Percentiles rank a stretch among this genome's conserved stretches.
phyloP scores from a whole-genome alignment of 2,329 filamentous ascomycete species.

The Microthyrium microscopicum region DNA sequence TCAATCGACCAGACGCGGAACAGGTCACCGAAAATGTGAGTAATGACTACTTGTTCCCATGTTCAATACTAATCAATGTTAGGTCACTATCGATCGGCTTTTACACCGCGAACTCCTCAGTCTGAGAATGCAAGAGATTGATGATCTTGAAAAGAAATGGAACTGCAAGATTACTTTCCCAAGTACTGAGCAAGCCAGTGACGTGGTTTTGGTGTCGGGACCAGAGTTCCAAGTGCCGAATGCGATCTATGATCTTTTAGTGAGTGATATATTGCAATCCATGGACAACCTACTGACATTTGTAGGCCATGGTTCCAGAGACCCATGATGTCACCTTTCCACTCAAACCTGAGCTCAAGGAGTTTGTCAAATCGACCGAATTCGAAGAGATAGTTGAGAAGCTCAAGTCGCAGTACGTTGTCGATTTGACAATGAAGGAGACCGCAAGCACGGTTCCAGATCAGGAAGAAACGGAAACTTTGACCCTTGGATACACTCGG shows the following conservation, averaged over 20 bases:
- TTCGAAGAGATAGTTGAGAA: constrained; percentile 73
- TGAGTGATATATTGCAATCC: constrained; percentile 19
- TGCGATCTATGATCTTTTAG: constrained; percentile 86
- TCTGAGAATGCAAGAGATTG: constrained; percentile 74
- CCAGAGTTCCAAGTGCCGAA: constrained; percentile 97
- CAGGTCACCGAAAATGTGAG: constrained; percentile 88
- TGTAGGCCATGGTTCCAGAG: constrained; percentile 86
- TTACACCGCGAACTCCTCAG: constrained; percentile 90
- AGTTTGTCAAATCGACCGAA: constrained; percentile 65
- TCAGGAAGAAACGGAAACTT: constrained; percentile 35
- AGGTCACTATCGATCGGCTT: constrained; percentile 69
- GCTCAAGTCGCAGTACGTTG: constrained; percentile 80
- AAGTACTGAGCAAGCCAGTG: constrained; percentile 91
- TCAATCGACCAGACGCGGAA: constrained; percentile 92
- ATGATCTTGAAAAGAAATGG: constrained; percentile 95
- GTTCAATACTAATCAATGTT: too few species aligned
- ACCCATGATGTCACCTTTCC: constrained; percentile 81
- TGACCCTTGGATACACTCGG: constrained; percentile 56
- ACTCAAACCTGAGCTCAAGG: constrained; percentile 56
- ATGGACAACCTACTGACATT: background rate
- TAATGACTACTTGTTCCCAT: too few species aligned
- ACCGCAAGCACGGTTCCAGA: constrained; percentile 4
- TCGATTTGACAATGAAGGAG: constrained; percentile 59
- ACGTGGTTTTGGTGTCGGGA: constrained; percentile 87
- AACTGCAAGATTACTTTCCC: constrained; percentile 99